Percentiles rank a stretch among this genome's conserved stretches.
Conservation (phyloP, 176 grass and related monocot species). For the Puccinellia tenuiflora region DNA sequence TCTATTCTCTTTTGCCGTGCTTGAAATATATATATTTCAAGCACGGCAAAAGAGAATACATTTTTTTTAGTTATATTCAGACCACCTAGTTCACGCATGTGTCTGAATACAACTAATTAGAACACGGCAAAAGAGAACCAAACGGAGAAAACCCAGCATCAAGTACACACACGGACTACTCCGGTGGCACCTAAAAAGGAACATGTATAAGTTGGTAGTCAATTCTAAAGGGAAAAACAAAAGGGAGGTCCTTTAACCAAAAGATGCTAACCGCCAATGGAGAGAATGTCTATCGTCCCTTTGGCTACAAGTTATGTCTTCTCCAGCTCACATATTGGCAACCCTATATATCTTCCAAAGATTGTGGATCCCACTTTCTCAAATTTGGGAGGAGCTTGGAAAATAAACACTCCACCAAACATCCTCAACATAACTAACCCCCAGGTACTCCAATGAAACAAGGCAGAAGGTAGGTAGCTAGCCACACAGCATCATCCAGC, state of each 20-base stretch:
- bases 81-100: too few species aligned
- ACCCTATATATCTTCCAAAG: constrained; percentile 13
- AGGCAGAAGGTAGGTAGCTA: constrained; percentile 5
- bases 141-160: constrained; percentile 15
- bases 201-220: constrained; percentile 31
- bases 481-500: constrained; percentile 28
- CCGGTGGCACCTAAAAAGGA: constrained; percentile 46
- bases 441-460: neutral
- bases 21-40: neutral
- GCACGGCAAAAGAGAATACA: constrained; percentile 29
- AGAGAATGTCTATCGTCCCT: constrained; percentile 62
- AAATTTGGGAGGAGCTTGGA: constrained; percentile 29
- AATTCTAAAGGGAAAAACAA: constrained; percentile 21
- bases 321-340: constrained; percentile 32
- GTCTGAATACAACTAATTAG: neutral
- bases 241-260: constrained; percentile 44
- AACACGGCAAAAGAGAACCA: constrained; percentile 29
- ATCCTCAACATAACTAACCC: constrained; percentile 29
- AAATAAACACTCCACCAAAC: constrained; percentile 34
- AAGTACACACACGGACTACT: constrained; percentile 38
- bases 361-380: constrained; percentile 54
- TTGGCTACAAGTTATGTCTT: constrained; percentile 49
- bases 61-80: too few species aligned
- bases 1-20: too few species aligned
- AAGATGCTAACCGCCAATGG: constrained; percentile 48